A percentile compares a stretch with the other conserved stretches of the same genome.
Conservation (phyloP, 306 rosid species). For the Macrotyloma uniflorum region DNA sequence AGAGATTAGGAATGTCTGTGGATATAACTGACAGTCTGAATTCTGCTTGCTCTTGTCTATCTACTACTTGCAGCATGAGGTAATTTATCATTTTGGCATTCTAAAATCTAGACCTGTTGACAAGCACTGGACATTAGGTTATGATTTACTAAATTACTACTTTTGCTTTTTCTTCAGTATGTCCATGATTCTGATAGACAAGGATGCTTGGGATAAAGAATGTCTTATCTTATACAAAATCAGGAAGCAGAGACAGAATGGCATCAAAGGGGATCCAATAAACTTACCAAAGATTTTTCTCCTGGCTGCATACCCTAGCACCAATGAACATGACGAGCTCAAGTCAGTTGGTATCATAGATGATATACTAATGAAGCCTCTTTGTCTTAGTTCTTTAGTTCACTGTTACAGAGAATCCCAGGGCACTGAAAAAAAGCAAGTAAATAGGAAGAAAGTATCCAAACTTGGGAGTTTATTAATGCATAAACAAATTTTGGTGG, state of each 20-base stretch:
- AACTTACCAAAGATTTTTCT: conserved; percentile 70
- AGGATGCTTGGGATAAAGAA: conserved; percentile 78
- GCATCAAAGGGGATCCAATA: conserved; percentile 41
- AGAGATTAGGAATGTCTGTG: conserved; percentile 79
- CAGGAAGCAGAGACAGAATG: conserved; percentile 47
- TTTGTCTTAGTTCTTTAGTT: conserved; percentile 62
- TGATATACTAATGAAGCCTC: conserved; percentile 72
- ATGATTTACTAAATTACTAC: conserved; percentile 26
- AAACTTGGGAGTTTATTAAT: conserved; percentile 61
- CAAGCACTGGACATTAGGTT: neutral
- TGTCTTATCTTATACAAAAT: conserved; percentile 39
- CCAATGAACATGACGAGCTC: conserved; percentile 51
- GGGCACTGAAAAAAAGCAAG: conserved; percentile 60
- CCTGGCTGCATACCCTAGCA: conserved; percentile 53
- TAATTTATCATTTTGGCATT: conserved; percentile 35
- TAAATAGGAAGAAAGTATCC: conserved; percentile 49
- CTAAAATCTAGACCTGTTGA: neutral
- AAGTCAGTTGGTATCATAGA: conserved; percentile 63
- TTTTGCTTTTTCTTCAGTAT: conserved; percentile 44
- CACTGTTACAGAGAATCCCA: conserved; percentile 67
- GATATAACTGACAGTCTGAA: conserved; percentile 59
- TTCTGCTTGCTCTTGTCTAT: conserved; percentile 59
- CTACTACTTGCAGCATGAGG: conserved; percentile 58
- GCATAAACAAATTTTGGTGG: conserved; percentile 78
- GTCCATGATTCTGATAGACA: conserved; percentile 75